Evolutionary conservation across 1,139 yeast genomes (phyloP).

Genomic region (Scheffersomyces parashehatae): DNA sequence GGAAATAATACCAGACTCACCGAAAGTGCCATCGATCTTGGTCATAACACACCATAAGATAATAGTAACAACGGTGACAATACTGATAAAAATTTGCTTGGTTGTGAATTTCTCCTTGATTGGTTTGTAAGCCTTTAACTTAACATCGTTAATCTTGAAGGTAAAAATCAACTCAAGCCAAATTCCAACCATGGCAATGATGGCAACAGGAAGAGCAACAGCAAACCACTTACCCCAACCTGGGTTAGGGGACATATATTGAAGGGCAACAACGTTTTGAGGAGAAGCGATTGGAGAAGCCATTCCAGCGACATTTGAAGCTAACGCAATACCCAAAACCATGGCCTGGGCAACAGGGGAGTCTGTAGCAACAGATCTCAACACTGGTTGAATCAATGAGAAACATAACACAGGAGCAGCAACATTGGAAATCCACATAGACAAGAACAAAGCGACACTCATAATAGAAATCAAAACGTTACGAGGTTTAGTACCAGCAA

Average conservation of each 20-base stretch:
- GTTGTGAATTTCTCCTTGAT: slow-evolving; percentile 67
- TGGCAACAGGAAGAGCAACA: slow-evolving; percentile 77
- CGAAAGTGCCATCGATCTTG: slow-evolving; percentile 66
- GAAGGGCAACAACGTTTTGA: slow-evolving; percentile 87
- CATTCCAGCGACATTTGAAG: slow-evolving; percentile 94
- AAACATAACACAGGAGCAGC: slow-evolving; percentile 94
- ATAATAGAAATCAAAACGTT: slow-evolving; percentile 74
- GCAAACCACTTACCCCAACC: slow-evolving; percentile 96
- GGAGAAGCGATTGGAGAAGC: slow-evolving; percentile 96
- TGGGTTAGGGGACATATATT: slow-evolving; percentile 84
- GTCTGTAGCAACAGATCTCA: slow-evolving; percentile 77
- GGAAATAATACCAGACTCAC: slow-evolving; percentile 90
- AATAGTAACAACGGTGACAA: slow-evolving; percentile 70
- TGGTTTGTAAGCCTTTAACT: slow-evolving; percentile 60
- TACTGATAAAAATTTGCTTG: slow-evolving; percentile 70
- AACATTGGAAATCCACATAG: slow-evolving; percentile 96
- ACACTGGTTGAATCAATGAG: slow-evolving; percentile 84
- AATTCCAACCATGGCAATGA: slow-evolving; percentile 59
- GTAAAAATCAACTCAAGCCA: slow-evolving; percentile 73
- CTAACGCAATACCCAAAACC: slow-evolving; percentile 86
- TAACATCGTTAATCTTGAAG: slow-evolving; percentile 54
- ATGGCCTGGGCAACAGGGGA: slow-evolving; percentile 80
- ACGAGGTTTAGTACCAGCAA: slow-evolving; percentile 85
- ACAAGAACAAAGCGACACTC: slow-evolving; percentile 80
- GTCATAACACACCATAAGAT: slow-evolving; percentile 80